Evolutionary conservation across 2,329 filamentous ascomycete genomes (phyloP), one percentile per base, ranked within the genome.

Genomic region (Cordyceps cicadae): DNA sequence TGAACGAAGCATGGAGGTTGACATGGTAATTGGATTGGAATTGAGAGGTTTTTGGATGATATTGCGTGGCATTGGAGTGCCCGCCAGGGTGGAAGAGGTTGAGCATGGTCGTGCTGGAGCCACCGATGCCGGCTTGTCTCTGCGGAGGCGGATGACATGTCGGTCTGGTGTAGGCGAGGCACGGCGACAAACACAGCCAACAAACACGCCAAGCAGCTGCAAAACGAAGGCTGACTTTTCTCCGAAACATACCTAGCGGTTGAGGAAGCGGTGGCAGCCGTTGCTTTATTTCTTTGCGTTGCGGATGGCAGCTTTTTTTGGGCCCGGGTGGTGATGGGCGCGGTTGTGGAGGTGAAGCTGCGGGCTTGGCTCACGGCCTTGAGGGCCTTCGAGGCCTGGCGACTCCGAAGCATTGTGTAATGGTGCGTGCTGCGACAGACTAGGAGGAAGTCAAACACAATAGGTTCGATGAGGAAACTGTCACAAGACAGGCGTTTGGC

Each of bases 231-330:
- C 14, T 19, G 19, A 32, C 48, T 43, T 43, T 46, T 11, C 19
- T 14, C 17, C n/a, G 32, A 34, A 19, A 79, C 85, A 72, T 77
- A 87, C 84, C 79, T 71, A 63, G 79, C 76, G 63, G 80, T 21
- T 11, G 61, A 60, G 5, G 60, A 26, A 15, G 59, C 71, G 63
- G 75, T 74, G 49, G 78, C 75, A 46, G 77, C 75, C 39, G 81
- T 82, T 37, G 79, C 75, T 65, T 82, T 77, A 68, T 74, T 79
- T 70, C 81, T 78, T 60, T 74, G 70, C 48, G 72, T 74, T 24
- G 72, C 66, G 3, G 34, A 14, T 37, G 76, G 71, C 4, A 70
- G 70, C 67, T 77, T 81, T 66, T 74, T 77, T 54, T 68, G 67
- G 14, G 72, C 64, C 53, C 72, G 68, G 50, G 76, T 62, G 50